phyloP scores from a whole-genome alignment of 441 rosid species.

The Metrosideros polymorpha region DNA sequence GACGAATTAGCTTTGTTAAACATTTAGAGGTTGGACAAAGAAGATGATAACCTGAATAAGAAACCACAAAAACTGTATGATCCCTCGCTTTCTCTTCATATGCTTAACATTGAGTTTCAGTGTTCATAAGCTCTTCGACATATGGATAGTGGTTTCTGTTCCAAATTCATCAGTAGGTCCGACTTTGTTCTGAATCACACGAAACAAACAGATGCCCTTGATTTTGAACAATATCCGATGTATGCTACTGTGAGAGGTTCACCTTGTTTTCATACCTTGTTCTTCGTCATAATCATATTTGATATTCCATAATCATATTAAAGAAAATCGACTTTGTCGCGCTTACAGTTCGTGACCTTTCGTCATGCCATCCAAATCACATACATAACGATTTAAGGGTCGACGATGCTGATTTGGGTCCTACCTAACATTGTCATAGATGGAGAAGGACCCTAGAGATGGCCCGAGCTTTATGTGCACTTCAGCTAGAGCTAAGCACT shows the following conservation, averaged over 20 bases:
- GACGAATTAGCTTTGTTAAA: neutral
- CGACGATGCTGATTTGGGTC: neutral
- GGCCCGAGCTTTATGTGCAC: constrained; percentile 35
- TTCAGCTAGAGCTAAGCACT: constrained; percentile 17
- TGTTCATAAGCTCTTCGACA: neutral
- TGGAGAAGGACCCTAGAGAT: constrained; percentile 33
- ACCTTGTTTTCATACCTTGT: neutral
- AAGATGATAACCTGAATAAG: neutral
- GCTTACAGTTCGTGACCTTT: neutral
- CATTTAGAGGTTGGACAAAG: neutral
- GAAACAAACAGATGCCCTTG: no score
- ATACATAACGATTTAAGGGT: neutral
- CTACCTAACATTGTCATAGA: constrained; percentile 1
- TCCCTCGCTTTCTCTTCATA: neutral
- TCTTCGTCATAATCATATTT: neutral
- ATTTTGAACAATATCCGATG: no score
- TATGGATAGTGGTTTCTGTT: neutral
- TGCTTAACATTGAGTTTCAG: neutral
- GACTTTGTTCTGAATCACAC: no score
- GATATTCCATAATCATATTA: neutral
- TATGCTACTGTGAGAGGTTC: neutral
- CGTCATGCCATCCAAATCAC: no score
- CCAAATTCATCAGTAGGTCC: no score
- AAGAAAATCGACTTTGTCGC: no score
- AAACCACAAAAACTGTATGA: no score